Evolutionary conservation across 2,329 filamentous ascomycete species (phyloP), one percentile per base, ranked within the genome.

Genomic region (Trichophyton benhamiae): DNA sequence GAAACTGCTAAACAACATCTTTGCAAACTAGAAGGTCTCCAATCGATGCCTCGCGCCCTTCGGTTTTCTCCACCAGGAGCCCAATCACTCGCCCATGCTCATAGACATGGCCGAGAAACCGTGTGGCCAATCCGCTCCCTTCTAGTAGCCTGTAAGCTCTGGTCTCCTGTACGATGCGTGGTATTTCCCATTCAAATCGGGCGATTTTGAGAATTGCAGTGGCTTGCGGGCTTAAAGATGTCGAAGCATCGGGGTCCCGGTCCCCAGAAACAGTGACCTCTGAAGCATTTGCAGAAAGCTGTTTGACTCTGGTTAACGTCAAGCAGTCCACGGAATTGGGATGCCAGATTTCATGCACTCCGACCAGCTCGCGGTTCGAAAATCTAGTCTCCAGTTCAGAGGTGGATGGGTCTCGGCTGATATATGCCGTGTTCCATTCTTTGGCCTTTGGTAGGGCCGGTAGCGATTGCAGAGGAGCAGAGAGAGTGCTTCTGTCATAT

Each of bases 61-160:
- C 59, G 3, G 42, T 15, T 27, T 60, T 60, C 22, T 36, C 59
- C 42, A 60, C 22, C 46, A 60, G 17, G 42, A 60, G 20, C 22
- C 59, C 59, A 27, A 60, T 60, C 25, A 27, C 25, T n/a, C 59
- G 42, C 8, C 44, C 46, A 20, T 57, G 25, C 25, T 57, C 46
- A 33, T 30, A 13, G 25, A 60, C n/a, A 53, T 60, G 59, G 44
- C 59, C 61, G 22, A 60, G 17, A 49, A 57, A 60, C 11, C 17
- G 15, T 15, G 57, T 33, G 7, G 52, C 52, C n/a, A 57, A 8
- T 3, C 22, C 52, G n/a, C 27, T 33, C 22, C 22, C 17, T 36
- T 1, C 25, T 36, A 36, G 52, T 6, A 57, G 25, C 52, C n/a
- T 17, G 52, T 30, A 57, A 30, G 52, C 52, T 33, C 25, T 17